Evolutionary conservation across 2,329 filamentous ascomycete genomes (phyloP).

Genomic region (Venturia aucupariae): DNA sequence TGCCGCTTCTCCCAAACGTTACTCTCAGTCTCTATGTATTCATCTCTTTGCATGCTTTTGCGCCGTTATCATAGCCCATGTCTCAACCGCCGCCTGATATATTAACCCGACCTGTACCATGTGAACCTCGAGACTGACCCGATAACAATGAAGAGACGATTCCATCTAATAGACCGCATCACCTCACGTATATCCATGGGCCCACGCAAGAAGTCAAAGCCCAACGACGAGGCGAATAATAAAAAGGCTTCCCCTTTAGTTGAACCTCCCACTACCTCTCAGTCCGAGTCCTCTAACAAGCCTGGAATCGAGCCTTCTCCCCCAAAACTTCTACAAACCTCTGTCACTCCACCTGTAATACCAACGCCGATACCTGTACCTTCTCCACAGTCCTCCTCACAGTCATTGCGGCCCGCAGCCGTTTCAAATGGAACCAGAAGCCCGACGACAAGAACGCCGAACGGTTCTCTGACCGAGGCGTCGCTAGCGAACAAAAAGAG

Average conservation of each 20-base stretch:
- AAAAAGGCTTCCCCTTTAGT: neutral
- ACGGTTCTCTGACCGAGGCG: neutral
- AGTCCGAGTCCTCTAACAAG: neutral
- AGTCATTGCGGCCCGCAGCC: neutral
- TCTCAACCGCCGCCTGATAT: neutral
- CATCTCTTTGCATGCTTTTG: neutral
- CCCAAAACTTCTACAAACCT: neutral
- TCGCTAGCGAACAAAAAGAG: slow-evolving; percentile 21
- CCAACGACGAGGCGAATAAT: slow-evolving; percentile 25
- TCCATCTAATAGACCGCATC: slow-evolving; percentile 13
- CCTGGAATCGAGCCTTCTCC: neutral
- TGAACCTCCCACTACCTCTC: neutral
- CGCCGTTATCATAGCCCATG: neutral
- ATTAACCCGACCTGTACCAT: neutral
- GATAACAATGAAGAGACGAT: slow-evolving; percentile 13
- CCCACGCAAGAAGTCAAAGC: slow-evolving; percentile 35
- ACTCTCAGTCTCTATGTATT: neutral
- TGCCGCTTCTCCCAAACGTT: neutral
- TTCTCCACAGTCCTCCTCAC: neutral
- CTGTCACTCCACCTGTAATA: neutral
- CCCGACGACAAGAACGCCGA: neutral
- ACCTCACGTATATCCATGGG: slow-evolving; percentile 23
- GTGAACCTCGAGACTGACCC: neutral
- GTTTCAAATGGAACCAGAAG: neutral
- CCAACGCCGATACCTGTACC: neutral